phyloP scores from a whole-genome alignment of 169 alveolate genomes.

The Plasmodium yoelii region DNA sequence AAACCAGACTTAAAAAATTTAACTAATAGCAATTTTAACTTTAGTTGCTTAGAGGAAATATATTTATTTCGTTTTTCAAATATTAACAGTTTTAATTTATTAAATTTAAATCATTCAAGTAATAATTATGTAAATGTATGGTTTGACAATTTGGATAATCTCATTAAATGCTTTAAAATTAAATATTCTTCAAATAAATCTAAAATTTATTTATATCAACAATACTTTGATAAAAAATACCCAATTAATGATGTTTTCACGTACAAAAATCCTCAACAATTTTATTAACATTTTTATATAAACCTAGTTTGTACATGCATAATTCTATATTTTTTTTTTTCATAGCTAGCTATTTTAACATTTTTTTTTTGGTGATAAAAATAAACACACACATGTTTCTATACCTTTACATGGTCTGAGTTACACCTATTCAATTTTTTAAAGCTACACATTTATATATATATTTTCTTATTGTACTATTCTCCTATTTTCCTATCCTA shows the following conservation, averaged over 20 bases:
- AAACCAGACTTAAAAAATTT: slow-evolving; percentile 52
- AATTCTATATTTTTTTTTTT: background rate
- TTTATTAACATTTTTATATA: slow-evolving; percentile 9
- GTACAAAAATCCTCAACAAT: slow-evolving; percentile 47
- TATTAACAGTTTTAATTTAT: slow-evolving; percentile 65
- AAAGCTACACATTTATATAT: too few species aligned
- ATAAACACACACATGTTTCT: background rate
- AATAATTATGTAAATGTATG: slow-evolving; percentile 58
- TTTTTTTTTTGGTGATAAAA: too few species aligned
- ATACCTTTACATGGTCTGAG: background rate
- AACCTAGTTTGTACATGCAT: background rate
- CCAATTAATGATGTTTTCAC: slow-evolving; percentile 44
- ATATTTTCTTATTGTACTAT: too few species aligned
- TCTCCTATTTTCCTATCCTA: too few species aligned
- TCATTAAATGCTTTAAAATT: slow-evolving; percentile 65
- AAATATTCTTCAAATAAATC: slow-evolving; percentile 66
- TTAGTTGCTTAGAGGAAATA: slow-evolving; percentile 68
- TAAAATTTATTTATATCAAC: slow-evolving; percentile 61
- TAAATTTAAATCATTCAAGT: slow-evolving; percentile 60
- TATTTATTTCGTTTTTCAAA: slow-evolving; percentile 67
- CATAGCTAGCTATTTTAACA: background rate
- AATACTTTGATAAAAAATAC: slow-evolving; percentile 43
- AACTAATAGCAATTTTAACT: slow-evolving; percentile 16
- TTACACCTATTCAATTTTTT: too few species aligned
- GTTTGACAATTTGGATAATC: slow-evolving; percentile 65